Base-by-base conservation (phyloP, 2,329 filamentous ascomycete species). In the Berkeleyomyces rouxiae region DNA sequence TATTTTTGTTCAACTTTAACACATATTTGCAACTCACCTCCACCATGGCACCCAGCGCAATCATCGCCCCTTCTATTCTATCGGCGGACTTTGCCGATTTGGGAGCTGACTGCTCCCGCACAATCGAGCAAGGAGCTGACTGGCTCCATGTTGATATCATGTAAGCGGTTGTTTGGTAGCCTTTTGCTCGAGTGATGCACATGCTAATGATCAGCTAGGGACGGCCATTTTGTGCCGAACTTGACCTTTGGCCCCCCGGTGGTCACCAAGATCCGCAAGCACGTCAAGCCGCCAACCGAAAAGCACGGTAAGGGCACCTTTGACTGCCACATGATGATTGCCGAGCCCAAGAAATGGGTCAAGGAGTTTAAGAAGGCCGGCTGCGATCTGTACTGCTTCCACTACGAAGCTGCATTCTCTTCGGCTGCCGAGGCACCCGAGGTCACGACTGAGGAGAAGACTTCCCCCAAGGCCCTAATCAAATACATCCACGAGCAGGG, bases 311-410 rank as follows among this genome's bases (percentile, higher is more conserved):
- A 85, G 69, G 93, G 93, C 66, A 97, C 92, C 11, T 99, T 99
- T 73, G 93, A 99, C 75, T 99, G 93, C 80, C 93, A 99, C 76
- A 97, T 99, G 93, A 99, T 99, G 93, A 95, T 99, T 72, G 85
- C 90, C 70, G 92, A 99, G 91, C 93, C 93, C 68, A 95, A 97
- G 79, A 91, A 90, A 80, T 99, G 93, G 93, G 91, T 96, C 69
- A 88, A 88, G 71, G 89, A 95, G 66, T 97, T 99, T 78, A 84
- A 93, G 73, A 85, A 87, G 61, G 93, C 90, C 65, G 93, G 93
- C 61, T 96, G 91, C 75, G 90, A 99, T 74, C 81, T 99, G n/a
- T 99, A 99, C 79, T 97, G 93, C 79, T 99, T 99, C 79, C 93
- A 99, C 79, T 97, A 97, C 75, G 93, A 99, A 77, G 93, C 93